Base-by-base conservation (phyloP, 2,329 filamentous ascomycete species). In the Colletotrichum caudatum region DNA sequence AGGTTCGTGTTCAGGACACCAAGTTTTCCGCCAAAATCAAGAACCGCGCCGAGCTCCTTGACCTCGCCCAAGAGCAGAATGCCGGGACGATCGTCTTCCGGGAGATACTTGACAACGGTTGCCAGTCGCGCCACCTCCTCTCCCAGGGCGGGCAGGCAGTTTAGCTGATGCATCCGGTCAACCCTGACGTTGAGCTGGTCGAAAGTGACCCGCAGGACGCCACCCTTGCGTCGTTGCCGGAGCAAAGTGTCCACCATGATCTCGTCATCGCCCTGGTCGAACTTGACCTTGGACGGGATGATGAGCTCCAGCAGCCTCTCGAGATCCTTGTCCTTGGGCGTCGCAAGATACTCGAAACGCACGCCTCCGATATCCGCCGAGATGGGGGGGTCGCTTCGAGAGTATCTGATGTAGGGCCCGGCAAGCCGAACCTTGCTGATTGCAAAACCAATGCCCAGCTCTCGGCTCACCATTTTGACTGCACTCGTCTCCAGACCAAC, bases 211-310 rank as follows among this genome's bases (percentile, higher is more conserved):
- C 94, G 90, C 39, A 98, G 83, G 8, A 98, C 92, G 12, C 93
- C 91, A 0, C 95, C 96, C 80, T 98, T 95, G 64, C 92, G 89
- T 71, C 96, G 87, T 80, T 99, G 96, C 29, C 93, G 88, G 18
- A 98, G 83, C 0, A 99, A 85, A 0, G 94, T 98, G 76, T 98
- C 95, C 29, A 99, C 89, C 86, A 99, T 91, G 72, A 99, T 97
- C 77, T 98, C 95, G 76, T 98, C 94, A 72, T 97, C 93, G 58
- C 91, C 90, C 72, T 95, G 92, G 74, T 91, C 87, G 76, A 96
- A 98, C 74, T 95, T 94, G 79, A 96, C 91, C 74, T 94, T 96
- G 0, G 95, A 97, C 0, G 96, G 97, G 8, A 93, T 97, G 66
- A 99, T 93, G 63, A 99, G 86, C 64, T 93, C 92, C 0, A 99